These are phyloP conservation scores for Metahyphopichia silvanorum DNA, from an alignment of 805 yeast genomes.

Conservation along the genomic window DNA sequence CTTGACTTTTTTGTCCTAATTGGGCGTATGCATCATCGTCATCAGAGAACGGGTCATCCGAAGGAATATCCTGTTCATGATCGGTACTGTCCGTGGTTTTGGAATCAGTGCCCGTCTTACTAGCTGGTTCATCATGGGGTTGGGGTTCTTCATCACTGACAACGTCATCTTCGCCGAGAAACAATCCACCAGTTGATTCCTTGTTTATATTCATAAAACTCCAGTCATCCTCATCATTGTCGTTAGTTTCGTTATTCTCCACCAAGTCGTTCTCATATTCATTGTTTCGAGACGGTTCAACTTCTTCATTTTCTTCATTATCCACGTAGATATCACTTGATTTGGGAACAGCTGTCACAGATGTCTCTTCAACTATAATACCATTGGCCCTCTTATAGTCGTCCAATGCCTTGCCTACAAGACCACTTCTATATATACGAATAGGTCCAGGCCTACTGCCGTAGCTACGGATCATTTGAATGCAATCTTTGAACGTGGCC, in stretches of 20 bases:
- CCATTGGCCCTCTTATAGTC: slow-evolving; percentile 25
- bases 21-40: slow-evolving; percentile 14
- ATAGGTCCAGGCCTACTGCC: slow-evolving; percentile 43
- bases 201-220: slow-evolving; percentile 21
- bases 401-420: slow-evolving; percentile 24
- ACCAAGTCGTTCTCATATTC: not conserved
- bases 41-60: slow-evolving; percentile 22
- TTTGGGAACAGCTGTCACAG: not conserved
- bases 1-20: not conserved
- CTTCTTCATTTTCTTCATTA: slow-evolving; percentile 1
- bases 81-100: not conserved
- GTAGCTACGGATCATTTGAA: slow-evolving; percentile 48
- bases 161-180: slow-evolving; percentile 28
- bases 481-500: slow-evolving; percentile 71
- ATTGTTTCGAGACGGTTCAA: not conserved
- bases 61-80: slow-evolving; percentile 1
- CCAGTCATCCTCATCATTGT: slow-evolving; percentile 27
- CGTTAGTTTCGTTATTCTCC: not conserved
- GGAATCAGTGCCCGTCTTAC: not conserved
- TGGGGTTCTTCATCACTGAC: slow-evolving; percentile 19
- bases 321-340: not conserved
- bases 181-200: slow-evolving; percentile 17
- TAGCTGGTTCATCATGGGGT: slow-evolving; percentile 3
- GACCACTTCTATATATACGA: slow-evolving; percentile 24
- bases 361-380: slow-evolving; percentile 35